Evolutionary conservation across 2,329 filamentous ascomycete genomes (phyloP), one percentile per base, ranked within the genome.

Genomic region (Fusarium sp.): DNA sequence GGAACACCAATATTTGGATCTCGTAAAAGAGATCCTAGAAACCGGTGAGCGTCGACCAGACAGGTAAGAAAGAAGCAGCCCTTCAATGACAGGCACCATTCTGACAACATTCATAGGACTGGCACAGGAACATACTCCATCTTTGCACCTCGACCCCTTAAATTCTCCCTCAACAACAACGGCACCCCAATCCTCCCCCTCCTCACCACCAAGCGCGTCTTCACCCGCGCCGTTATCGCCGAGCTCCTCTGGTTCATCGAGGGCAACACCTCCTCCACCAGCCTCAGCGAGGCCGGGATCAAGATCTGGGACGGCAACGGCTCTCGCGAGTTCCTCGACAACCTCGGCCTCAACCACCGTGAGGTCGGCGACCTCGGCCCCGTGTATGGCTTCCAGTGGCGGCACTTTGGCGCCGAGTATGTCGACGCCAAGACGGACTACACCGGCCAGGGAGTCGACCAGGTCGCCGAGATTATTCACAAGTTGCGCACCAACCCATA

Each of bases 271-370:
- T 94, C 94, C 1, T 95, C 94, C 2, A 84, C 90, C 5, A 86
- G 94, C 0, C 91, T 99, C 4, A 92, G 90, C 68, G 91, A 92
- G 14, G 91, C 92, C 2, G 94, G 95, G 33, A 92, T 99, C 79
- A 97, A 97, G 84, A 99, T 99, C 81, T 99, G 96, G 96, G 96
- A 99, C 81, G 96, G 95, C 78, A 99, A 99, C 81, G 96, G 96
- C 49, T 95, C 92, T 55, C 93, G 96, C 77, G 93, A 92, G 79
- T 98, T 93, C 82, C 93, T 99, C 40, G 96, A 99, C 85, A 92
- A 87, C 71, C 89, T 96, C 1, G 96, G 96, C 0, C 89, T 98
- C 8, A 86, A 87, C 0, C 91, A 98, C 80, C 94, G 96, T 68
- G 94, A 91, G 61, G 93, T 92, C 22, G 96, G 96, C 73, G 96